These are phyloP conservation scores for Paecilomyces sp. DNA, from an alignment of 2,329 filamentous ascomycete species.

Conservation along the genomic window DNA sequence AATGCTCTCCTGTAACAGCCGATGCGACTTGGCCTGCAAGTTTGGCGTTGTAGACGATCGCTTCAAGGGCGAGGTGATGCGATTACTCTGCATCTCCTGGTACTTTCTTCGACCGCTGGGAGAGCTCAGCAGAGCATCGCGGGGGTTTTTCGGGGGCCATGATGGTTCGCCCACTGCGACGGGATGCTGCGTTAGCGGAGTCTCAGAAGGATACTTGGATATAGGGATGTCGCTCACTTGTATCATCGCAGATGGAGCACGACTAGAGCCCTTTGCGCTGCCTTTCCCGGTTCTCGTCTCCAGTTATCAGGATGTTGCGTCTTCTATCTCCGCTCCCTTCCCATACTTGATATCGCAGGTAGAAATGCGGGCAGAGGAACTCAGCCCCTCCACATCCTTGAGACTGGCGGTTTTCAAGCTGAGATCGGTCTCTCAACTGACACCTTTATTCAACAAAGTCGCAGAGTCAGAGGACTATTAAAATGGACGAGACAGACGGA, in stretches of 20 bases:
- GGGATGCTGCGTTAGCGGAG: not conserved
- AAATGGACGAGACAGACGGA: not conserved
- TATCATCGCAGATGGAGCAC: not conserved
- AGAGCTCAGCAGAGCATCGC: conserved; percentile 58
- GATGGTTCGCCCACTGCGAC: conserved; percentile 35
- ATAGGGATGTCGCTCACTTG: not conserved
- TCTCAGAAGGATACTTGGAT: not conserved
- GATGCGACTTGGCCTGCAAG: conserved; percentile 24
- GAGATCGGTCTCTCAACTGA: not conserved
- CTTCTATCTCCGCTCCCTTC: not conserved
- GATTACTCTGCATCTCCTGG: conserved; percentile 58
- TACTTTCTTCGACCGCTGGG: conserved; percentile 74
- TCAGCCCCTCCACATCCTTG: not conserved
- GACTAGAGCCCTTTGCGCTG: not conserved
- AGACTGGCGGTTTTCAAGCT: not conserved
- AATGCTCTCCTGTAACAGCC: conserved; percentile 22
- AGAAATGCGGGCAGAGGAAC: not conserved
- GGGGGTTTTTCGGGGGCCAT: conserved; percentile 59
- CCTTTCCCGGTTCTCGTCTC: not conserved
- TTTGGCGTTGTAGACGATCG: conserved; percentile 38
- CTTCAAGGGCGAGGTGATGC: conserved; percentile 60
- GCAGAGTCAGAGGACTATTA: not conserved
- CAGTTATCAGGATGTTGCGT: not conserved
- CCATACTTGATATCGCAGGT: not conserved
- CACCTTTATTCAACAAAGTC: not conserved